phyloP scores from a whole-genome alignment of 75 land plant genomes.

The Picea glauca region DNA sequence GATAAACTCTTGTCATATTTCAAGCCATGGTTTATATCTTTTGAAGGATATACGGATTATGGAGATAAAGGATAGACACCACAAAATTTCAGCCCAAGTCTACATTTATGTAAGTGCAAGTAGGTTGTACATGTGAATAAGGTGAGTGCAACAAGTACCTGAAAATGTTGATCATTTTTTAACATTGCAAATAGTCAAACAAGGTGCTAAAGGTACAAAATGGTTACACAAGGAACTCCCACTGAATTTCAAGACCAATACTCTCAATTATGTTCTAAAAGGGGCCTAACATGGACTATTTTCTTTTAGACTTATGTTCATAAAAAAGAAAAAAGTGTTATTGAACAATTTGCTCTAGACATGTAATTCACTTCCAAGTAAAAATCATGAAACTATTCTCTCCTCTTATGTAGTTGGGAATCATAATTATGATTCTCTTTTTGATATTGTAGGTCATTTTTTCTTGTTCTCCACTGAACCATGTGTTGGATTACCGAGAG shows the following conservation, averaged over 20 bases:
- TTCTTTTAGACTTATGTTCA: background rate
- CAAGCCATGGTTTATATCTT: constrained; percentile 37
- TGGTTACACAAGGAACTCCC: background rate
- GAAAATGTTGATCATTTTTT: background rate
- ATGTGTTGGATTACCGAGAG: too few species aligned
- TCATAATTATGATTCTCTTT: background rate
- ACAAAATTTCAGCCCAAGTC: constrained; percentile 27
- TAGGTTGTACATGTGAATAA: constrained; percentile 37
- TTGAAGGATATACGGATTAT: constrained; percentile 33
- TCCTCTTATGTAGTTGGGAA: constrained; percentile 1
- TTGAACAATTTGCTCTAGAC: background rate
- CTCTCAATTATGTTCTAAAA: background rate
- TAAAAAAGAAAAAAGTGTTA: background rate
- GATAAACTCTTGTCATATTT: constrained; percentile 31
- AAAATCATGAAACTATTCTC: background rate
- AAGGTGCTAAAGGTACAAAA: background rate
- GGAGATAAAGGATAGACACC: constrained; percentile 18
- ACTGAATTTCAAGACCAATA: background rate
- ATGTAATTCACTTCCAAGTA: background rate
- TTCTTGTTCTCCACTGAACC: constrained; percentile 80
- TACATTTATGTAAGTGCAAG: constrained; percentile 37
- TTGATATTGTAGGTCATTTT: constrained; percentile 66
- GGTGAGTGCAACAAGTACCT: constrained; percentile 6
- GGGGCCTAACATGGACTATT: background rate
- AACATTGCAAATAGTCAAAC: background rate